Base-by-base conservation (phyloP, 768 basidiomycete species). In the Rhizopogon salebrosus region DNA sequence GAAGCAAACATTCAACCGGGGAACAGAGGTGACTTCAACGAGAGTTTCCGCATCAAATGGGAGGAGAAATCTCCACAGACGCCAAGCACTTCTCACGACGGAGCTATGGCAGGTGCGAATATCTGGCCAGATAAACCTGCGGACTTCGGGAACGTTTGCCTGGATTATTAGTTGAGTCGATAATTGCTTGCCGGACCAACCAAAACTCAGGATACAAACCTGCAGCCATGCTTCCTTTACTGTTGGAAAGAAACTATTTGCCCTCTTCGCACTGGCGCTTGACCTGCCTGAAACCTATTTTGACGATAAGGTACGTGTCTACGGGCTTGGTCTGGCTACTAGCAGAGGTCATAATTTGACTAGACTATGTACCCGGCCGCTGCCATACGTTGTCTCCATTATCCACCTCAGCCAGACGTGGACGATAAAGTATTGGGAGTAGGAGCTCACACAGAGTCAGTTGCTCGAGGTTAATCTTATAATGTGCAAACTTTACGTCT, bases 31-130 rank as follows among this genome's bases (percentile, higher is more conserved):
- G 93, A 97, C 67, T 64, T 95, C 13, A 92, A 97, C 59, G 92
- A 95, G 67, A 89, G 84, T 0, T 94, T 92, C 67, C 90, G 94
- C 60, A 65, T 95, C 24, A 92, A 91, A 3, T 86, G 80, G 76
- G 87, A 90, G 57, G 57, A 69, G 9, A 48, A 56, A 35, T 59
- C 66, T n/a, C 57, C 58, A n/a, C 18, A 45, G 34, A 53, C 53
- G 43, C 27, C 68, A 39, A 52, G 34, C 23, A 20, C 37, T 53
- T 14, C 59, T 43, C n/a, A 74, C 14, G 74, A 74, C 49, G 82
- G 83, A 6, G 70, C 71, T 0, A 85, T 90, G 83, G 59, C 73
- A 5, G 87, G 87, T 16, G 71, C 62, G 7, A 94, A 95, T 60
- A 79, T 90, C 35, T 95, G 91, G 92, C 91, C 91, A 18, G 56